A percentile compares a stretch with the other conserved stretches of the same genome.
These are phyloP conservation scores for Lablab purpureus DNA, from an alignment of 306 rosid species.

Conservation along the genomic window DNA sequence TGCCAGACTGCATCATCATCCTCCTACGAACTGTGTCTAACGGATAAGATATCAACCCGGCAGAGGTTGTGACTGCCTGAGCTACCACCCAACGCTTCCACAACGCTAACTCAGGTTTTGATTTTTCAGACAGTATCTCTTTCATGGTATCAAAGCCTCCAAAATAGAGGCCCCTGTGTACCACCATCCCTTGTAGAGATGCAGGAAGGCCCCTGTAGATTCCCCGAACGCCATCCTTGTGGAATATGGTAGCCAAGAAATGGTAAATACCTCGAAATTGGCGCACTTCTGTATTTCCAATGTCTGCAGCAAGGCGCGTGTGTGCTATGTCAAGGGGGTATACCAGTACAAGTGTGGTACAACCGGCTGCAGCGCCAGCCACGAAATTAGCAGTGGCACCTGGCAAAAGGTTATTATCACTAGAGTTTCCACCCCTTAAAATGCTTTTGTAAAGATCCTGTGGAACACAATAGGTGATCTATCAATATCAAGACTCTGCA, in stretches of 20 bases:
- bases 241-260: slow-evolving; percentile 70
- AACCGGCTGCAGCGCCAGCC: slow-evolving; percentile 94
- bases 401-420: slow-evolving; percentile 56
- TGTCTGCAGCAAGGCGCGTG: slow-evolving; percentile 96
- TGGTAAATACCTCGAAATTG: slow-evolving; percentile 92
- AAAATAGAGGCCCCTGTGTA: slow-evolving; percentile 92
- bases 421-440: slow-evolving; percentile 61
- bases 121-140: slow-evolving; percentile 65
- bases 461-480: slow-evolving; percentile 12
- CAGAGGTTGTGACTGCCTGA: slow-evolving; percentile 93
- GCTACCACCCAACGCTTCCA: slow-evolving; percentile 94
- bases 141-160: slow-evolving; percentile 95
- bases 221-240: slow-evolving; percentile 76
- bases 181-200: slow-evolving; percentile 88
- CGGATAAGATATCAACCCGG: slow-evolving; percentile 89
- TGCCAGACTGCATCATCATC: slow-evolving; percentile 99
- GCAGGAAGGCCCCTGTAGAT: slow-evolving; percentile 95
- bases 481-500: slow-evolving; percentile 37
- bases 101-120: slow-evolving; percentile 61
- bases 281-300: slow-evolving; percentile 74
- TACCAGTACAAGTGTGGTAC: slow-evolving; percentile 79
- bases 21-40: slow-evolving; percentile 93
- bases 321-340: slow-evolving; percentile 97
- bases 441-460: slow-evolving; percentile 93
- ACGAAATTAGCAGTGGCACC: slow-evolving; percentile 86